phyloP scores from a whole-genome alignment of 768 basidiomycete genomes.

The Guyanaporus albipodus region DNA sequence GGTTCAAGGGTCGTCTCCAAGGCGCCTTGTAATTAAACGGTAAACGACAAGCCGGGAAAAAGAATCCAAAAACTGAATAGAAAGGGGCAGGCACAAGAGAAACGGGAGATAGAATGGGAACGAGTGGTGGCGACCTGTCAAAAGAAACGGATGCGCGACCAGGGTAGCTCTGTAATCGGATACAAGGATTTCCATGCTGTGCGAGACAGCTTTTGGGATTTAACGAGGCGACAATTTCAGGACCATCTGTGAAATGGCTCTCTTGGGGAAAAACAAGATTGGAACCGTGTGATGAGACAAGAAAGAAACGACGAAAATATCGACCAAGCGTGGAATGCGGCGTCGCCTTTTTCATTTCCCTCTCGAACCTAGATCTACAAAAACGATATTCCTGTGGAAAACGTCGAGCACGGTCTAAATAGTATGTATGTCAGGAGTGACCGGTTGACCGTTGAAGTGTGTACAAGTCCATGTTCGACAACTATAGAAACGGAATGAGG shows the following conservation, averaged over 20 bases:
- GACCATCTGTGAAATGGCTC: too few relatives aligned
- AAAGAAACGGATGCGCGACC: slow-evolving; percentile 85
- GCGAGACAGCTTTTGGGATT: too few relatives aligned
- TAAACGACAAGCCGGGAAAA: slow-evolving; percentile 75
- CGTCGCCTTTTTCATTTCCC: slow-evolving; percentile 1
- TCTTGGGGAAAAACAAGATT: too few relatives aligned
- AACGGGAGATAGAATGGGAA: neutral
- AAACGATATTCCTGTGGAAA: slow-evolving; percentile 12
- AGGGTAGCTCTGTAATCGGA: slow-evolving; percentile 74
- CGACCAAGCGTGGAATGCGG: slow-evolving; percentile 2
- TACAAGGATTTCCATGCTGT: slow-evolving; percentile 76
- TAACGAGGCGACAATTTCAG: too few relatives aligned
- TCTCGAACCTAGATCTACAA: slow-evolving; percentile 19
- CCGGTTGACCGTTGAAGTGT: slow-evolving; percentile 13
- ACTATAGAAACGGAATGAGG: slow-evolving; percentile 31
- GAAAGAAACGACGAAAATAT: too few relatives aligned
- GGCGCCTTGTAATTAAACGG: slow-evolving; percentile 73
- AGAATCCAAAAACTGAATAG: slow-evolving; percentile 67
- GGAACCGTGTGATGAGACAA: too few relatives aligned
- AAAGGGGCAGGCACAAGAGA: neutral
- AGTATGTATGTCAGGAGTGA: slow-evolving; percentile 15
- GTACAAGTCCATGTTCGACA: slow-evolving; percentile 23
- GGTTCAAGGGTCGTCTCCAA: too few relatives aligned
- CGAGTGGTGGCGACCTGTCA: slow-evolving; percentile 58
- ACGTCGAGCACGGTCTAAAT: slow-evolving; percentile 13